Evolutionary conservation across 768 basidiomycete genomes (phyloP), one percentile per base, ranked within the genome.

Genomic region (Leucosporidium creatinivorum): DNA sequence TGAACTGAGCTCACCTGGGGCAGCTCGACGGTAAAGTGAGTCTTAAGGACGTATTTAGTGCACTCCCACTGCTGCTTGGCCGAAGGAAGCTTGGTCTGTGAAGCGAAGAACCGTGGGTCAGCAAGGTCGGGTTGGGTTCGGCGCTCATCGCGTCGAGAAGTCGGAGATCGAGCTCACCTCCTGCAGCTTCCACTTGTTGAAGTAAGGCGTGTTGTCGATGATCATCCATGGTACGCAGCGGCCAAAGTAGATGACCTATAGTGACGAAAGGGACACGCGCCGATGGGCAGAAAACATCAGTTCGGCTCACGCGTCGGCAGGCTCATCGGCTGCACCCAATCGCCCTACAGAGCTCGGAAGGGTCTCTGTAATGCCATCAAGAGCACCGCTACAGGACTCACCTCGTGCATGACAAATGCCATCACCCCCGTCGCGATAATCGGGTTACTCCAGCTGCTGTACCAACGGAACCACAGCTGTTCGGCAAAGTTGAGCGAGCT

Each of bases 181-280:
- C 77, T 97, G 94, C 6, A 97, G 81, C 78, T 97, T 98, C 89
- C 89, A 98, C 79, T 84, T 83, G 60, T 85, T 84, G 80, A 97
- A 97, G 80, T 91, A 94, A 1, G 91, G 91, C 30, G 91, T 89
- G 2, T 86, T 81, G 79, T 98, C 94, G 76, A 96, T 87, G 79
- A 97, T 89, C 73, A 97, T 87, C 90, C 91, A 96, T 0, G 93
- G 94, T 25, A 98, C 78, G 71, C 87, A 86, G 31, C 94, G 89
- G 49, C 94, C 94, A 76, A 98, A 98, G 81, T 98, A 98, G 10
- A 96, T 90, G 75, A 92, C 79, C 47, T 63, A 21, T 15, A 13
- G n/a, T 19, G 15, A 48, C 4, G 2, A 4, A 0, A 7, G 26
- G 21, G n/a, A 48, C 18, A 23, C 50, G 50, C 21, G 52, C 39